phyloP scores from a whole-genome alignment of 129 eudicot genomes.

The Solidago caesia region DNA sequence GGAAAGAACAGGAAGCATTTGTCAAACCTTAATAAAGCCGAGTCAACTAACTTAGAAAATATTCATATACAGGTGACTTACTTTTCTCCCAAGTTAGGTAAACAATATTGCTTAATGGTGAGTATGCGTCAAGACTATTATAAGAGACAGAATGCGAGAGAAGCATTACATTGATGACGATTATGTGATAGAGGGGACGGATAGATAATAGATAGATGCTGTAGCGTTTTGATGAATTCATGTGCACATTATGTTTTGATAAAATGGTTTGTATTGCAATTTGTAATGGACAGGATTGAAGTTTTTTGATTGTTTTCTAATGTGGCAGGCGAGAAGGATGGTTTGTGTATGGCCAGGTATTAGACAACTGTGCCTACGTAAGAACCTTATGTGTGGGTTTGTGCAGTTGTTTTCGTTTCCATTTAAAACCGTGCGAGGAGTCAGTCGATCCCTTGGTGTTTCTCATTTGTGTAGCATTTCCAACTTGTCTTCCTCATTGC shows the following conservation, averaged over 20 bases:
- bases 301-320: conserved; percentile 6
- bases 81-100: conserved; percentile 27
- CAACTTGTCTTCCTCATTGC: conserved; percentile 65
- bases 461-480: conserved; percentile 68
- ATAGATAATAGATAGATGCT: not conserved
- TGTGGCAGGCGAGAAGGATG: conserved; percentile 58
- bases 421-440: conserved; percentile 72
- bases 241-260: not conserved
- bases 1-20: conserved; percentile 21
- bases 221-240: not conserved
- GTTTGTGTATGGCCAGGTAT: conserved; percentile 79
- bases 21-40: conserved; percentile 13
- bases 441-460: conserved; percentile 71
- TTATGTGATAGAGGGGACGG: conserved; percentile 18
- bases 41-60: conserved; percentile 19
- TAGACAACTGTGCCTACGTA: conserved; percentile 78
- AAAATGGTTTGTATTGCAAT: conserved; percentile 1
- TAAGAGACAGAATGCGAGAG: conserved; percentile 3
- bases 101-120: conserved; percentile 11
- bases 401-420: conserved; percentile 73
- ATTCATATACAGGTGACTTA: conserved; percentile 23
- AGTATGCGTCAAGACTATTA: not conserved
- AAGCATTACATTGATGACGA: not conserved
- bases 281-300: not conserved
- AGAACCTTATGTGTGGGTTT: conserved; percentile 71